These are phyloP conservation scores for Boletus speciosus DNA, from an alignment of 768 basidiomycete genomes.

Conservation along the genomic window DNA sequence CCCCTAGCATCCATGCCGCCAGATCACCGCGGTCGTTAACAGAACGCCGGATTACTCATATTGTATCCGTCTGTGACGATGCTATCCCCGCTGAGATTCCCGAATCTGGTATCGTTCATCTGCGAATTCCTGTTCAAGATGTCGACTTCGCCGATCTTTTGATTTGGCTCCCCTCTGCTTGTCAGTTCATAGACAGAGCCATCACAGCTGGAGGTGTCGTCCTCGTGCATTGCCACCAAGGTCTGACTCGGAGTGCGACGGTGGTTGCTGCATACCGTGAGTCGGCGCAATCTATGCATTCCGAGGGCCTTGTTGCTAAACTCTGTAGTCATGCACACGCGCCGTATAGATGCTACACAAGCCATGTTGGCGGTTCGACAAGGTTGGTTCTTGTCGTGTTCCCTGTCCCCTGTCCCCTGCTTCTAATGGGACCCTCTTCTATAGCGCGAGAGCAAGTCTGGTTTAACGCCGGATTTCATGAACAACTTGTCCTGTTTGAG, in stretches of 20 bases:
- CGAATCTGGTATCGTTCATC: constrained; percentile 64
- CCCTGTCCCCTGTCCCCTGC: not conserved
- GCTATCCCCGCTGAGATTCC: constrained; percentile 67
- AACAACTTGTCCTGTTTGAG: constrained; percentile 74
- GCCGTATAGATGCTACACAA: constrained; percentile 50
- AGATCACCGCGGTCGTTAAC: constrained; percentile 66
- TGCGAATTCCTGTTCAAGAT: constrained; percentile 69
- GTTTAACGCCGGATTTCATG: constrained; percentile 75
- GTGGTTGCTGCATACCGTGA: constrained; percentile 76
- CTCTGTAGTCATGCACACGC: constrained; percentile 61
- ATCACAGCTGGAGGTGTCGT: constrained; percentile 55
- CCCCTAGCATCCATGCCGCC: constrained; percentile 61
- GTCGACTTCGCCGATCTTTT: constrained; percentile 67
- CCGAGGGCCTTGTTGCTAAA: constrained; percentile 9
- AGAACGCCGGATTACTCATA: constrained; percentile 75
- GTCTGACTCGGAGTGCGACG: constrained; percentile 62
- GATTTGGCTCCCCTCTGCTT: constrained; percentile 61
- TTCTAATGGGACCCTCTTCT: not conserved
- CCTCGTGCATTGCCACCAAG: constrained; percentile 66
- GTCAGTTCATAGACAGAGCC: constrained; percentile 64
- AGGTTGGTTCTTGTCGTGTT: constrained; percentile 37
- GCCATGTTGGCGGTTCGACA: constrained; percentile 60
- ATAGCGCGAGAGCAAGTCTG: constrained; percentile 74
- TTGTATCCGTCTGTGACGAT: constrained; percentile 74
- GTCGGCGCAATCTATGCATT: constrained; percentile 20